phyloP scores from a whole-genome alignment of 2,329 filamentous ascomycete species.

The Cytospora mali region DNA sequence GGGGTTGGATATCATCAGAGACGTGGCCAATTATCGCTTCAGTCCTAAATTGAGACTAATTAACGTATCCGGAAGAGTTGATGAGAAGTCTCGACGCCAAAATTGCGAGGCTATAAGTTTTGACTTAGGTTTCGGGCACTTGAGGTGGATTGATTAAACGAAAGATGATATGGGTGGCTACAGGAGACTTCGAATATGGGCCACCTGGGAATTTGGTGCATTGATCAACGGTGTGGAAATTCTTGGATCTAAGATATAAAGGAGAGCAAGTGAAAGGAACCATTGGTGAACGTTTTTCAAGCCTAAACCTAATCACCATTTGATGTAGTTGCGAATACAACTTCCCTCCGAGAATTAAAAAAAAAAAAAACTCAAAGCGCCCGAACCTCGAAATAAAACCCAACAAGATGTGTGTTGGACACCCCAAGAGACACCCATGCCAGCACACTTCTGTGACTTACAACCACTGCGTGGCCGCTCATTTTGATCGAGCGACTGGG shows the following conservation, averaged over 20 bases:
- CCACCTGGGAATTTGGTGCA: background rate
- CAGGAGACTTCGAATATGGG: background rate
- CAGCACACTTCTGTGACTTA: constrained; percentile 58
- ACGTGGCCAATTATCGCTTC: constrained; percentile 4
- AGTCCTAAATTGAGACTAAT: constrained; percentile 9
- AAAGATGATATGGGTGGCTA: constrained; percentile 2
- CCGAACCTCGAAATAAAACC: background rate
- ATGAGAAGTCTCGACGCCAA: constrained; percentile 22
- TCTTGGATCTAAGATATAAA: background rate
- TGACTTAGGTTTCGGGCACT: constrained; percentile 13
- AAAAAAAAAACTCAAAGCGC: background rate
- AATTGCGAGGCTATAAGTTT: constrained; percentile 7
- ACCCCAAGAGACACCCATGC: constrained; percentile 55
- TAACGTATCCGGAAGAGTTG: constrained; percentile 10
- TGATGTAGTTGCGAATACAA: background rate
- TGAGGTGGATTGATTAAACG: background rate
- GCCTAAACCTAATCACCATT: background rate
- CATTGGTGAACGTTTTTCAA: background rate
- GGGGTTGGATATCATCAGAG: constrained; percentile 4
- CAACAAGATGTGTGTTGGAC: constrained; percentile 55
- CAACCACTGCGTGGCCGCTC: constrained; percentile 55
- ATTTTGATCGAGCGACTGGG: constrained; percentile 53
- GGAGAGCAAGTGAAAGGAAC: background rate
- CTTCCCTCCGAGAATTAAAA: background rate
- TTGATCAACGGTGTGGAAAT: background rate